These are phyloP conservation scores for Cadophora sp. DNA, from an alignment of 2,329 filamentous ascomycete species.

Conservation along the genomic window DNA sequence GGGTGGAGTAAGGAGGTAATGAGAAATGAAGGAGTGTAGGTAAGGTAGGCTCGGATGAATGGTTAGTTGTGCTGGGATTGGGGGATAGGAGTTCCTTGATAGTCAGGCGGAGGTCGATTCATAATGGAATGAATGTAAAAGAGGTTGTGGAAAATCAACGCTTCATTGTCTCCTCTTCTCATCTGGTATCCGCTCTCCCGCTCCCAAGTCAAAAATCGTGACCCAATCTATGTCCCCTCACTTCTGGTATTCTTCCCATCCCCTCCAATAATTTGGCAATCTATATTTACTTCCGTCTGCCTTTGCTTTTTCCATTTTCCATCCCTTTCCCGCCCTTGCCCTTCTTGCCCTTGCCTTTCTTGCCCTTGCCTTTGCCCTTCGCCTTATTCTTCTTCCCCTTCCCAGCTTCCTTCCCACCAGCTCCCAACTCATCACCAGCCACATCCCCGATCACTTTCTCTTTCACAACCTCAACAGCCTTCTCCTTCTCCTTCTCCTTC, in stretches of 20 bases:
- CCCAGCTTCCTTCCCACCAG: background rate
- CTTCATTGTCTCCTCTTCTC: background rate
- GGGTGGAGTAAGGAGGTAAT: too few relatives aligned
- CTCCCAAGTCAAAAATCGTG: background rate
- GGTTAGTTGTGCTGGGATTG: too few relatives aligned
- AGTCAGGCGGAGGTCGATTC: too few relatives aligned
- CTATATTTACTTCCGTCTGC: too few relatives aligned
- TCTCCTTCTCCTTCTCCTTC: background rate
- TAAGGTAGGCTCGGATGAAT: too few relatives aligned
- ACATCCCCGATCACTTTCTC: background rate
- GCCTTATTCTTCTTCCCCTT: background rate
- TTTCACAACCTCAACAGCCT: background rate
- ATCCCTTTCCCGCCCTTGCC: too few relatives aligned
- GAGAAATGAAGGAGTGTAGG: too few relatives aligned
- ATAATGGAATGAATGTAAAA: too few relatives aligned
- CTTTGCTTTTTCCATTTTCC: too few relatives aligned
- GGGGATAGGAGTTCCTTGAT: too few relatives aligned
- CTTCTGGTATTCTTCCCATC: too few relatives aligned
- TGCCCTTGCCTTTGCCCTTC: background rate
- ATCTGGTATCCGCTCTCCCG: background rate
- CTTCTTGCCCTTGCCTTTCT: background rate
- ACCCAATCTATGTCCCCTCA: background rate
- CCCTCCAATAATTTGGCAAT: too few relatives aligned
- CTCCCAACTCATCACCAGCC: background rate
- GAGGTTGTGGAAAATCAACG: background rate